Base-by-base conservation (phyloP, 1,284 basidiomycete species). In the Ceratorhiza oryzae-sativae region DNA sequence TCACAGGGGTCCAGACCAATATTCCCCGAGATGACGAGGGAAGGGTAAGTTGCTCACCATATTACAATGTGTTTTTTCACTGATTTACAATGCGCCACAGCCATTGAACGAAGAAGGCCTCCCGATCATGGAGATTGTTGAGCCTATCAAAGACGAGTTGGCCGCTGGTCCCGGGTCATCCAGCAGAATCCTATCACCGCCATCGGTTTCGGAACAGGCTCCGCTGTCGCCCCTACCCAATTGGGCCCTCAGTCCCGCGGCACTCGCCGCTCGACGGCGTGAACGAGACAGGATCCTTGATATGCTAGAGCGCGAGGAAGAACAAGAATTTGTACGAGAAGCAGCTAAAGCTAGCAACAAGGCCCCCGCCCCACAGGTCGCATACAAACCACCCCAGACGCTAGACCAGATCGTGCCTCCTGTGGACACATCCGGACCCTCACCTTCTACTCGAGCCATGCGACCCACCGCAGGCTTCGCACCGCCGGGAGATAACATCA, bases 111-210 rank as follows among this genome's bases (percentile, higher is more conserved):
- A 91, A 77, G 90, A 92, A 67, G 90, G 90, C 1, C 83, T 91
- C 39, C 90, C 91, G 12, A 88, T 93, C 73, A 82, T 92, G 75
- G 91, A 92, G 41, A 89, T 93, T 71, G 84, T 84, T n/a, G 91
- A 93, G 76, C 86, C 86, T 58, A 76, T 84, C 3, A 71, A 81
- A 15, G 77, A 76, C 9, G 46, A 72, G 8, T 76, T 78, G 30
- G 2, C 25, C 20, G 36, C 27, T 2, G 51, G 30, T 39, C 60
- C 59, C 18, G 46, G 45, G 12, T 27, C 71, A 27, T 32, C 68
- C 20, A 3, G 32, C 76, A 10, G 56, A 73, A 9, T 72, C 75
- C 9, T 53, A 73, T 34, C 72, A 81, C 39, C 58, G 63, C 59
- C 82, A 83, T 45, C 48, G 13, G 61, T 51, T n/a, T 80, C 83